These are phyloP conservation scores for Neodidymelliopsis sp. DNA, from an alignment of 2,329 filamentous ascomycete species.

Conservation along the genomic window DNA sequence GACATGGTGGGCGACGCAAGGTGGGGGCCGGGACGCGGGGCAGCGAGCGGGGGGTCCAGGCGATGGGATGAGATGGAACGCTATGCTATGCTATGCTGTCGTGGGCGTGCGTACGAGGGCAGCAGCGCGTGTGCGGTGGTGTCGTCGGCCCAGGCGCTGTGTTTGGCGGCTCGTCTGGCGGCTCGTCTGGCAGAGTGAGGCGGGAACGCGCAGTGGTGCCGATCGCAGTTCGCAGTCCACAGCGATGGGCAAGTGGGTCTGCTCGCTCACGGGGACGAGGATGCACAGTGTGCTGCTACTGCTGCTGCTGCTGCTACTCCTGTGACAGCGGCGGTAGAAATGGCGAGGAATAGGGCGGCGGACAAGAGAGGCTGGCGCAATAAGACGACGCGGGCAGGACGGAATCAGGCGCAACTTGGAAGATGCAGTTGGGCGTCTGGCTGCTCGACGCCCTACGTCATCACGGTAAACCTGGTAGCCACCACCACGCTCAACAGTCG, in stretches of 20 bases:
- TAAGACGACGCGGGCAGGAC: constrained; percentile 4
- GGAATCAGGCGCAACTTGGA: constrained; percentile 19
- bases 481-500: background rate
- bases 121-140: too few species aligned
- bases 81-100: constrained; percentile 9
- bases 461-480: constrained; percentile 4
- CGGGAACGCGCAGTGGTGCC: constrained; percentile 30
- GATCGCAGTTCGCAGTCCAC: constrained; percentile 25
- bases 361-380: constrained; percentile 10
- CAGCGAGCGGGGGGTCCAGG: constrained; percentile 3
- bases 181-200: constrained; percentile 23
- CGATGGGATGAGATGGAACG: constrained; percentile 5
- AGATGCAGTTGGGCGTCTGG: background rate
- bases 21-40: constrained; percentile 4
- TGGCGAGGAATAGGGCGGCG: constrained; percentile 12
- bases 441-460: too few species aligned
- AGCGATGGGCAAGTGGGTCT: constrained; percentile 28
- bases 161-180: too few species aligned
- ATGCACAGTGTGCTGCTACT: constrained; percentile 15
- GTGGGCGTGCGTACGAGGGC: too few species aligned
- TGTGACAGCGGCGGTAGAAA: constrained; percentile 3
- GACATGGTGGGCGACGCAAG: constrained; percentile 48
- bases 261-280: constrained; percentile 12
- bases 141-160: too few species aligned
- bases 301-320: too few species aligned